Base-by-base conservation (phyloP, 2,329 filamentous ascomycete genomes). In the Aspergillus spinulosporus region DNA sequence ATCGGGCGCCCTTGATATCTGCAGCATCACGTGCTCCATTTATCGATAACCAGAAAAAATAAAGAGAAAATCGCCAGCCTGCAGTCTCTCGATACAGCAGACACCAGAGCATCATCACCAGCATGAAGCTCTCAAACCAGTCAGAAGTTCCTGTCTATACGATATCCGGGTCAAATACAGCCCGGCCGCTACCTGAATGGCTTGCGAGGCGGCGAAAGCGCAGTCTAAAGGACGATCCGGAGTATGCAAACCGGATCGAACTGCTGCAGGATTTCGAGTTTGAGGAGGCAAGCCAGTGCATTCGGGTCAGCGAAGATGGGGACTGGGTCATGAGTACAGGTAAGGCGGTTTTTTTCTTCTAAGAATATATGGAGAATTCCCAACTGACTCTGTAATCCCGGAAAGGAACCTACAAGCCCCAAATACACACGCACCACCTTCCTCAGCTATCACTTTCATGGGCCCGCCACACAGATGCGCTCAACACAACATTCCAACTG, bases 201-300 rank as follows among this genome's bases (percentile, higher is more conserved):
- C 88, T 99, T 59, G 89, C 92, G 34, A 84, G 91, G 63, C 88
- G 91, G 66, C 83, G 93, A 71, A 97, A 97, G 80, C 84, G 89
- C 72, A 95, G 90, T 70, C 78, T 97, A 65, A 97, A 97, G 76
- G 87, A 93, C 64, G 93, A 97, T 70, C 82, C 89, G 58, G 93
- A 97, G 71, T 97, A 93, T 75, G 88, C 92, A 61, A 96, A 92
- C 73, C 88, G 94, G 63, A 88, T 99, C 65, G 94, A 99, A 74
- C 81, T 99, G 56, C 83, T 99, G 37, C 94, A 99, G 69, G 94
- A 99, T 71, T 99, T 99, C 73, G 92, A 95, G 70, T 97, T 99
- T 68, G 92, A 97, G 68, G 92, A 96, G 76, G 93, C 95, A 40
- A 96, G 92, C 70, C 85, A 88, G 64, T 97, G 93, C 71, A 85